Percentiles rank a stretch among this genome's conserved stretches.
Conservation (phyloP, 306 rosid species). For the Glycine soja region DNA sequence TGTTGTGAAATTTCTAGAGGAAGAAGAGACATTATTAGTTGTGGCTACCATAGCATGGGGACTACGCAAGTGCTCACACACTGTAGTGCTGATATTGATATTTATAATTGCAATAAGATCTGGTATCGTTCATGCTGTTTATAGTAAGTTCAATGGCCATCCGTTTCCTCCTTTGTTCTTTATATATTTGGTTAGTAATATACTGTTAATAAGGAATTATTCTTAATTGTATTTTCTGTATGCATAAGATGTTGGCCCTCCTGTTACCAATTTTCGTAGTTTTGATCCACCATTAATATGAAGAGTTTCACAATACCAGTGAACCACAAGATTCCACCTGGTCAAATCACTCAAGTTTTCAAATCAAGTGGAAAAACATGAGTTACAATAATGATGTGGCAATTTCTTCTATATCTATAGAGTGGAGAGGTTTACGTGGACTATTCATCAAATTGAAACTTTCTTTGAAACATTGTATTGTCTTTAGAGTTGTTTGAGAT, state of each 20-base stretch:
- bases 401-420: constrained; percentile 9
- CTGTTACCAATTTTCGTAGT: constrained; percentile 15
- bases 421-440: not conserved
- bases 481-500: constrained; percentile 36
- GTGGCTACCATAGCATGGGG: constrained; percentile 94
- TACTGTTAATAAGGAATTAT: constrained; percentile 34
- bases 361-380: constrained; percentile 1
- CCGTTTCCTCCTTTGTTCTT: constrained; percentile 24
- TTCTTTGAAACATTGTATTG: constrained; percentile 6
- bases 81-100: constrained; percentile 71
- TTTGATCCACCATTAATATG: constrained; percentile 27
- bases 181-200: constrained; percentile 26
- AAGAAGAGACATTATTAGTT: constrained; percentile 74
- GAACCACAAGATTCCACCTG: constrained; percentile 31
- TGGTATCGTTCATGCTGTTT: constrained; percentile 86
- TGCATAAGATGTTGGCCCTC: constrained; percentile 4
- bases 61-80: constrained; percentile 83
- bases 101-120: constrained; percentile 87
- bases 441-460: constrained; percentile 21
- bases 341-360: constrained; percentile 36
- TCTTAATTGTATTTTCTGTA: constrained; percentile 35
- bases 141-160: constrained; percentile 63
- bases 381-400: not conserved
- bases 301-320: constrained; percentile 25
- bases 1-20: constrained; percentile 55